Base-by-base conservation (phyloP, 345 rosid genomes). In the Erucastrum elatum region DNA sequence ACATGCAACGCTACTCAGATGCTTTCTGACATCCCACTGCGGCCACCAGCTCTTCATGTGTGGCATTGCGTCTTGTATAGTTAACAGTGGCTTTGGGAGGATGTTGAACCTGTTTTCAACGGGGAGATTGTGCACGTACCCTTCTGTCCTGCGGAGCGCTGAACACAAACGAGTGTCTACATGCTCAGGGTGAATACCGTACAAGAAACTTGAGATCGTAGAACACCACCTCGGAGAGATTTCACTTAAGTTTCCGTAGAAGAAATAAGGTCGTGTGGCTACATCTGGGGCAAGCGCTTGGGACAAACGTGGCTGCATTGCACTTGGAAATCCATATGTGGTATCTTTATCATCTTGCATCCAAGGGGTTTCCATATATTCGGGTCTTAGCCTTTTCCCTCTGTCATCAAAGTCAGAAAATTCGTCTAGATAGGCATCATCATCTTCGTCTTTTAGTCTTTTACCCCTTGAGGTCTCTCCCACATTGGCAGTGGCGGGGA, bases 41-140 rank as follows among this genome's bases (percentile, higher is more conserved):
- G 99, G 98, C 96, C 98, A 91, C 97, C 97, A 95, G 66, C 86
- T 90, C 86, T 86, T 89, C 39, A 83, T 64, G 56, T 82, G 82
- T 1, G 96, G 94, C 61, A 93, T 66, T 64, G 88, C 93, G 21
- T 93, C 92, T 81, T 83, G 77, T 56, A 93, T 80, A 70, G 92
- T 88, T 84, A 86, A 71, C 11, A 84, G 88, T 11, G 94, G 83
- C 75, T 78, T 84, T 6, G 93, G 92, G 71, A 73, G 81, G 58
- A 90, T 77, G 77, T 84, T 84, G 69, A 82, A 89, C 75, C 98
- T 84, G 74, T 84, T 83, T 68, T 83, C 83, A 3, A 76, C 71
- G 0, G 96, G 97, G 81, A 95, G 96, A 84, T 93, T 95, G 84
- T 95, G 98, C 34, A 90, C 63, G 30, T 90, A 95, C 17, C 97